Base-by-base conservation (phyloP, 495 filamentous ascomycete species). In the Cladorrhinum samala region DNA sequence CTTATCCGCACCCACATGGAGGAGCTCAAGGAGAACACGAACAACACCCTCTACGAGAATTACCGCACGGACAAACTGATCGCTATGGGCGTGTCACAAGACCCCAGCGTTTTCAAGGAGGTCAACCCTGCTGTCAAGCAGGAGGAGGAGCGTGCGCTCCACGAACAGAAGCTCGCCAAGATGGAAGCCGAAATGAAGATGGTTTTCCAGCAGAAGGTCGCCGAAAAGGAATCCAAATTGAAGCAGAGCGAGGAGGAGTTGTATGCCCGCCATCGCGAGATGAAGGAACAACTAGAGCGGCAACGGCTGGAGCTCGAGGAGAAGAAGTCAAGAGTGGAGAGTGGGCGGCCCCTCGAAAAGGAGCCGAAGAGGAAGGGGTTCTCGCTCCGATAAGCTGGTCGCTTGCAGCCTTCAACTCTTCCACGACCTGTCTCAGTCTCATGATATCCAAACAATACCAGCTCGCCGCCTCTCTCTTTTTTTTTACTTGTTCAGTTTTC, bases 151-250 rank as follows among this genome's bases (percentile, higher is more conserved):
- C 90, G 93, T 63, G 81, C 83, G 49, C 80, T 98, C 49, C 93
- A 98, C 81, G 93, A 98, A 74, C 94, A 97, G 81, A 98, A 98
- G 79, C 87, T 98, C 58, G 86, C 89, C 62, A 98, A 98, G 89
- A 98, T 98, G 93, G 93, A 98, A 72, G 81, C 88, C 64, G 93
- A 98, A 72, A 98, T 98, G 93, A 97, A 97, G 89, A 96, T 97
- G 93, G 93, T 98, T 65, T 98, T 98, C 90, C 93, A 98, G 71
- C 94, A 97, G 71, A 98, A 98, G 87, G 93, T 98, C 18, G 83
- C 88, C 54, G 93, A 98, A 74, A 98, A 98, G 81, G 93, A 98
- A 74, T 95, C 89, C 83, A 98, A 98, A 75, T 79, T 98, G 70
- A 93, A 91, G 72, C 91, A 96, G 77, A 95, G 89, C 81, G 93